phyloP scores from a whole-genome alignment of 2,329 filamentous ascomycete species.

The Alternaria rosae region DNA sequence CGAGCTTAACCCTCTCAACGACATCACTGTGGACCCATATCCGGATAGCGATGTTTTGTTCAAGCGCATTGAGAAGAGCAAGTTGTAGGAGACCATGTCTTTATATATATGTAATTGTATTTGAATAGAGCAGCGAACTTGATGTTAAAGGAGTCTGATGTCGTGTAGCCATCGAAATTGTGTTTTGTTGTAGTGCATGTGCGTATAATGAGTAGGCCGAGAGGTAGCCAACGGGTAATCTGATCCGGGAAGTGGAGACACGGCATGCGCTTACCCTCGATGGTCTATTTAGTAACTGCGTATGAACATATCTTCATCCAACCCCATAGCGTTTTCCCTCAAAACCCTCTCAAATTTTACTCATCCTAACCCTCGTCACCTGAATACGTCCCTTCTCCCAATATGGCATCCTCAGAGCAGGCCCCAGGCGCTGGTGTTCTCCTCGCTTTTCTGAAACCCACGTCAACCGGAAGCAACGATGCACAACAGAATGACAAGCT shows the following conservation, averaged over 20 bases:
- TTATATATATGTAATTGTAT: conserved; percentile 10
- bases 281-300: background rate
- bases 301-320: background rate
- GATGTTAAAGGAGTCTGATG: background rate
- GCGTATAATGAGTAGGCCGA: background rate
- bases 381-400: background rate
- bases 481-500: background rate
- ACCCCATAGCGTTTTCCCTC: background rate
- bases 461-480: background rate
- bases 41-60: conserved; percentile 68
- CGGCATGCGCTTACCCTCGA: background rate
- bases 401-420: background rate
- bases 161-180: background rate
- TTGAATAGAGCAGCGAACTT: background rate
- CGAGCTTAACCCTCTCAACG: conserved; percentile 76
- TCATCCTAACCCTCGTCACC: too few relatives aligned
- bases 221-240: background rate
- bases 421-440: background rate
- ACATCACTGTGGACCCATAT: conserved; percentile 75
- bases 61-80: conserved; percentile 67
- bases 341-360: too few relatives aligned
- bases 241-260: background rate
- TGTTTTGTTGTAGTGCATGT: background rate
- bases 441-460: conserved; percentile 6
- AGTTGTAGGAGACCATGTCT: conserved; percentile 51